phyloP scores from a whole-genome alignment of 257 asterid genomes.

The Scutellaria minor region DNA sequence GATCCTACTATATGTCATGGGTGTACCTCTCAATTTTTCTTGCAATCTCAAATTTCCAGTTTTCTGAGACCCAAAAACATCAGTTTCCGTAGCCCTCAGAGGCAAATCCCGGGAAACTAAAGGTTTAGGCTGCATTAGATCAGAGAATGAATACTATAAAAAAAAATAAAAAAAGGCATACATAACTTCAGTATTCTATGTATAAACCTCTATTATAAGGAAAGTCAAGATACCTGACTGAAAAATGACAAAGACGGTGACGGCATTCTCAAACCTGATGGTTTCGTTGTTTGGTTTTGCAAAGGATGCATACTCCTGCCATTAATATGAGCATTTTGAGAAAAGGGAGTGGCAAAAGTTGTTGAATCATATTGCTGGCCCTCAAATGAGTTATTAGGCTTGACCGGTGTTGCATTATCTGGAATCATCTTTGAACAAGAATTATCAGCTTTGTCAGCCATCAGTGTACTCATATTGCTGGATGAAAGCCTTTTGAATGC shows the following conservation, averaged over 20 bases:
- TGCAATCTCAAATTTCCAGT: slow-evolving; percentile 47
- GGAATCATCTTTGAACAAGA: slow-evolving; percentile 48
- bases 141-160: slow-evolving; percentile 36
- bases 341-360: slow-evolving; percentile 39
- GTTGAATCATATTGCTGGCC: slow-evolving; percentile 37
- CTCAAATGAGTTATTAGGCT: slow-evolving; percentile 41
- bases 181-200: slow-evolving; percentile 16
- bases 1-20: slow-evolving; percentile 34
- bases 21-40: slow-evolving; percentile 40
- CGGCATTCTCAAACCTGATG: slow-evolving; percentile 92
- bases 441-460: slow-evolving; percentile 43
- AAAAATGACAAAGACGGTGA: slow-evolving; percentile 94
- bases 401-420: slow-evolving; percentile 39
- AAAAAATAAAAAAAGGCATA: slow-evolving; percentile 6
- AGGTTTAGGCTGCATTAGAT: slow-evolving; percentile 73
- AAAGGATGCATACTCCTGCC: slow-evolving; percentile 45
- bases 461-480: slow-evolving; percentile 35
- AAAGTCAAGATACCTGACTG: slow-evolving; percentile 64
- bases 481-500: slow-evolving; percentile 45
- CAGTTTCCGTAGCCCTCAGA: slow-evolving; percentile 42
- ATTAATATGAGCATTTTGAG: slow-evolving; percentile 42
- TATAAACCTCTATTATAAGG: slow-evolving; percentile 32
- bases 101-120: slow-evolving; percentile 45
- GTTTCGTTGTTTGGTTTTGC: slow-evolving; percentile 52
- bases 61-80: slow-evolving; percentile 43